These are phyloP conservation scores for Scutellaria barbata DNA, from an alignment of 257 asterid species.

Conservation along the genomic window DNA sequence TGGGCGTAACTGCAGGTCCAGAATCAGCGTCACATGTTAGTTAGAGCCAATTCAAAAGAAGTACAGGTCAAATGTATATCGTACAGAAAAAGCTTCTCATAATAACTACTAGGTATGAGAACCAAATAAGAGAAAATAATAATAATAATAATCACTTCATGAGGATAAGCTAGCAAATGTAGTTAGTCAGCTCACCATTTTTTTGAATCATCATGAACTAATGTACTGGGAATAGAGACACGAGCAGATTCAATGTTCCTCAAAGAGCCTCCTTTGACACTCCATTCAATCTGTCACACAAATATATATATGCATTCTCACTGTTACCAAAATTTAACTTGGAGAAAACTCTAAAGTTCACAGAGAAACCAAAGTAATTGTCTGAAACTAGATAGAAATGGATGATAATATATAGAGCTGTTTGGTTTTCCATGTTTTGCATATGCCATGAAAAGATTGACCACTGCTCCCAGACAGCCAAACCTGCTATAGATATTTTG, in stretches of 20 bases:
- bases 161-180: slow-evolving; percentile 13
- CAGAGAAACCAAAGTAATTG: background rate
- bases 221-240: slow-evolving; percentile 86
- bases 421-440: background rate
- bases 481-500: background rate
- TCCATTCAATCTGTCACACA: slow-evolving; percentile 85
- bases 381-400: background rate
- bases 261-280: slow-evolving; percentile 86
- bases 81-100: slow-evolving; percentile 21
- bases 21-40: slow-evolving; percentile 29
- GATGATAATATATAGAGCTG: background rate
- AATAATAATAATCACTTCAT: background rate
- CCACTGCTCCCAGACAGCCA: slow-evolving; percentile 10
- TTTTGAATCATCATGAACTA: slow-evolving; percentile 75
- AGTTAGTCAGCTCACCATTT: slow-evolving; percentile 63
- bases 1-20: slow-evolving; percentile 73
- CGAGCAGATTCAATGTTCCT: slow-evolving; percentile 93
- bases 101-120: slow-evolving; percentile 21
- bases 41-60: slow-evolving; percentile 5
- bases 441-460: background rate
- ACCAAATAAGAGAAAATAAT: slow-evolving; percentile 27
- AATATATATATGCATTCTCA: slow-evolving; percentile 13
- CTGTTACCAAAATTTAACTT: slow-evolving; percentile 3
- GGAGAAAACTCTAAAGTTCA: slow-evolving; percentile 1
- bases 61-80: background rate